These are phyloP conservation scores for Termitomyces sp. DNA, from an alignment of 768 basidiomycete genomes.

Conservation along the genomic window DNA sequence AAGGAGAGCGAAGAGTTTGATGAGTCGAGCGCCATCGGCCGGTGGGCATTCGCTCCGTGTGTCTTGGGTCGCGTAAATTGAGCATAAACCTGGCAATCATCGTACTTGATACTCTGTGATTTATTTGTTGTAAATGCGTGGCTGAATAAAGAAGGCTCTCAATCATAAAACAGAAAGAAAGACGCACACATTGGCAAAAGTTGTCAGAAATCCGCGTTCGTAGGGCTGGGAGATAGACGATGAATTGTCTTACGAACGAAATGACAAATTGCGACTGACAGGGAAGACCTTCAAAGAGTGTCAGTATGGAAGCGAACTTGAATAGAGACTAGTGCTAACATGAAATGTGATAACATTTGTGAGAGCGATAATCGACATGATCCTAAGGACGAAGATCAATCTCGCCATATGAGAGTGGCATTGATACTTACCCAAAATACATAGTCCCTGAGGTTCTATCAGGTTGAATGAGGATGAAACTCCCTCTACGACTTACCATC, in stretches of 20 bases:
- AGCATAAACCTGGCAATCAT: slow-evolving; percentile 29
- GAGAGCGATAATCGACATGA: slow-evolving; percentile 18
- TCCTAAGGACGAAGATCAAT: slow-evolving; percentile 5
- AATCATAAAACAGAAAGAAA: background rate
- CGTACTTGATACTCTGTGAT: slow-evolving; percentile 24
- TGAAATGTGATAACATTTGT: slow-evolving; percentile 20
- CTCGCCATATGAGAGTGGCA: background rate
- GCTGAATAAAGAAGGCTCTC: background rate
- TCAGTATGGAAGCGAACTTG: background rate
- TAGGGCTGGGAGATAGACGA: background rate
- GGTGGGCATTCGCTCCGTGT: background rate
- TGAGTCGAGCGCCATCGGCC: slow-evolving; percentile 1
- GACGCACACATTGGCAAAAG: background rate
- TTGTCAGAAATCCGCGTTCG: background rate
- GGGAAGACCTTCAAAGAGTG: background rate
- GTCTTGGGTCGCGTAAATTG: slow-evolving; percentile 24
- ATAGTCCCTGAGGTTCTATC: slow-evolving; percentile 23
- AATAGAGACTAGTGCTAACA: slow-evolving; percentile 5
- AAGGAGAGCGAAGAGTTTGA: slow-evolving; percentile 9
- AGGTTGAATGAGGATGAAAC: background rate
- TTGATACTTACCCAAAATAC: slow-evolving; percentile 36
- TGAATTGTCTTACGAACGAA: background rate
- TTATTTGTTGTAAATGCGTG: background rate
- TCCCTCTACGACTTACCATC: slow-evolving; percentile 29
- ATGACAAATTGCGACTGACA: background rate